phyloP scores from a whole-genome alignment of 139 green algal genomes.

The Chlamydomonas incerta region DNA sequence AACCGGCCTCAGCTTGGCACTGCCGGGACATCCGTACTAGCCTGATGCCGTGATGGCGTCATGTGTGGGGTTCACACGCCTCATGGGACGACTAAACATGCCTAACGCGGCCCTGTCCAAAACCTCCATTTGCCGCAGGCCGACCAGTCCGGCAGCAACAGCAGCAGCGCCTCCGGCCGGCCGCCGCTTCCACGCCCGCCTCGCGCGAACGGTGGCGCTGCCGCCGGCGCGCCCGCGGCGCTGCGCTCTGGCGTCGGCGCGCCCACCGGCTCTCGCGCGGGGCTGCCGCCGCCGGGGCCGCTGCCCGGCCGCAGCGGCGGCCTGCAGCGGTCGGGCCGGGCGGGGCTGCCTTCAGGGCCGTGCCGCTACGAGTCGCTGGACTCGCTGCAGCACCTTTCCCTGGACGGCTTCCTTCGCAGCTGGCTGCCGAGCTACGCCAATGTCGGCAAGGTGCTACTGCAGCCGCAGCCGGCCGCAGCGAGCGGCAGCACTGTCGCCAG shows the following conservation, averaged over 20 bases:
- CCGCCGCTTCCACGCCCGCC: constrained; percentile 26
- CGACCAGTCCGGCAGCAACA: too few relatives aligned
- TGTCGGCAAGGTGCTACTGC: background rate
- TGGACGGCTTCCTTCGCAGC: constrained; percentile 25
- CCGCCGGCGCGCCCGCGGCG: background rate
- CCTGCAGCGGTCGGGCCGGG: too few relatives aligned
- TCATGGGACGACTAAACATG: too few relatives aligned
- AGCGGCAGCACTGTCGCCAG: background rate
- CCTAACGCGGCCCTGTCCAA: too few relatives aligned
- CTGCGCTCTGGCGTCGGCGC: background rate
- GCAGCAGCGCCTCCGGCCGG: background rate
- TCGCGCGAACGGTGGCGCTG: background rate
- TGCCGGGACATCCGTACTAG: too few relatives aligned
- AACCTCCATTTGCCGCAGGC: too few relatives aligned
- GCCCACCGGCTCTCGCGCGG: background rate
- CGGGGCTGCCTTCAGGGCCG: too few relatives aligned
- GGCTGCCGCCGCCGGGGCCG: background rate
- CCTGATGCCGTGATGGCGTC: too few relatives aligned
- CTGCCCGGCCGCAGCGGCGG: constrained; percentile 1
- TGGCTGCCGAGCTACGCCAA: constrained; percentile 39
- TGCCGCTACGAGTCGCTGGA: constrained; percentile 44
- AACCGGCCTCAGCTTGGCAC: too few relatives aligned
- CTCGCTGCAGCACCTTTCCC: constrained; percentile 26
- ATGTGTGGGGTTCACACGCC: too few relatives aligned
- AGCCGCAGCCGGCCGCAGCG: background rate